Conservation (phyloP, 345 rosid species). For the Murraya koenigii region DNA sequence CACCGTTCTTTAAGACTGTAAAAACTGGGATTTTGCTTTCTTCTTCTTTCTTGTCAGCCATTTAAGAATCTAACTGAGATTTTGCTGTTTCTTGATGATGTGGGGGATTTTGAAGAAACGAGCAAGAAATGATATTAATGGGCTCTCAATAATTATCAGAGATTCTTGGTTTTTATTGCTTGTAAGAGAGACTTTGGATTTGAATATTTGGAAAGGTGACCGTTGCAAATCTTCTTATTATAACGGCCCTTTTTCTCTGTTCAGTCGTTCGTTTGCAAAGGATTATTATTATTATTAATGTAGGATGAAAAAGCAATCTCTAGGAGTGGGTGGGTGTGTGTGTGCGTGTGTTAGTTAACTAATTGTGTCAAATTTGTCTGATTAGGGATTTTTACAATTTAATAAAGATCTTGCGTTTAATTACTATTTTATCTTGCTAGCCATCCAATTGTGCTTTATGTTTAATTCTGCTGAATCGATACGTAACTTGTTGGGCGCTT, state of each 20-base stretch:
- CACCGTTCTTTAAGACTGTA: slow-evolving; percentile 71
- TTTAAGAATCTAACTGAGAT: slow-evolving; percentile 12
- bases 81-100: background rate
- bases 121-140: background rate
- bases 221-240: slow-evolving; percentile 26
- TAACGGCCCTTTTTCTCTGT: slow-evolving; percentile 23
- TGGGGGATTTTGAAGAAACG: background rate
- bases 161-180: background rate
- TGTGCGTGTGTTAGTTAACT: background rate
- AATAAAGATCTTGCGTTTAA: no score
- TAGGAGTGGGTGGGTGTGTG: background rate
- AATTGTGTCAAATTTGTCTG: no score
- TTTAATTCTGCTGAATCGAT: no score
- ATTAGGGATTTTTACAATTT: background rate
- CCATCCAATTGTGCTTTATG: no score
- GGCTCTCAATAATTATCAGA: background rate
- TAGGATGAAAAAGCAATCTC: background rate
- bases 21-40: slow-evolving; percentile 72
- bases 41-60: slow-evolving; percentile 27
- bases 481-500: no score
- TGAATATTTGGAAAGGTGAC: slow-evolving; percentile 35
- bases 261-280: background rate
- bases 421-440: no score
- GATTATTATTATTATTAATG: background rate
- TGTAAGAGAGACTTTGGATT: slow-evolving; percentile 23